Evolutionary conservation across 139 green algal species (phyloP).

Genomic region (Chlamydomonas asymmetrica): DNA sequence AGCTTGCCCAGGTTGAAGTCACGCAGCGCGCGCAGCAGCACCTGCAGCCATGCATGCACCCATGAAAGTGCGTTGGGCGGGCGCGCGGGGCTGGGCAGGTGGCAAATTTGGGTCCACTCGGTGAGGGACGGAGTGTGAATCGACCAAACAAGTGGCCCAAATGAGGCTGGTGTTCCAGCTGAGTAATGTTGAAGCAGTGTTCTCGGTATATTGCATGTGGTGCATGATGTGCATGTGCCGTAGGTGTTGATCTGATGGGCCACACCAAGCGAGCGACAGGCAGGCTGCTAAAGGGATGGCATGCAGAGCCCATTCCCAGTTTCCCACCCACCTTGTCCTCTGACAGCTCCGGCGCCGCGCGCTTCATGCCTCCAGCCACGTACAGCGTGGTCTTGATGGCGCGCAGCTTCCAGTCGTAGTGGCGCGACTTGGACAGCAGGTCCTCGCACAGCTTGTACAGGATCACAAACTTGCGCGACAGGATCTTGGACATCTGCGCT

Average conservation of each 20-base stretch:
- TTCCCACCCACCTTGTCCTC: conserved; percentile 80
- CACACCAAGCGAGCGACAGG: too few relatives aligned
- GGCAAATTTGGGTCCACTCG: background rate
- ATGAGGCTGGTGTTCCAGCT: background rate
- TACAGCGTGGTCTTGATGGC: conserved; percentile 98
- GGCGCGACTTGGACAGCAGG: conserved; percentile 81
- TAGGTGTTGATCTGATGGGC: too few relatives aligned
- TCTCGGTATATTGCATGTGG: too few relatives aligned
- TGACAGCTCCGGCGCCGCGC: conserved; percentile 76
- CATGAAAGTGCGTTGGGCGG: background rate
- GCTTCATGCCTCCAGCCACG: conserved; percentile 93
- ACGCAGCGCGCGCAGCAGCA: conserved; percentile 85
- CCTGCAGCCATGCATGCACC: conserved; percentile 27
- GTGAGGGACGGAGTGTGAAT: background rate
- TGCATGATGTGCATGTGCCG: too few relatives aligned
- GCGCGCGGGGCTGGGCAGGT: background rate
- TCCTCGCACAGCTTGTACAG: conserved; percentile 93
- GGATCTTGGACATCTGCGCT: conserved; percentile 78
- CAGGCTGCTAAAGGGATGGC: too few relatives aligned
- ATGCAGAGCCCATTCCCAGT: too few relatives aligned
- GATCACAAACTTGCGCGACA: conserved; percentile 92
- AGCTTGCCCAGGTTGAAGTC: conserved; percentile 97
- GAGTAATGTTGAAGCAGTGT: background rate
- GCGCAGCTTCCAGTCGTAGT: conserved; percentile 97
- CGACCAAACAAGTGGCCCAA: background rate